Evolutionary conservation across 2,329 filamentous ascomycete species (phyloP).

Genomic region (Cryphonectria japonica): DNA sequence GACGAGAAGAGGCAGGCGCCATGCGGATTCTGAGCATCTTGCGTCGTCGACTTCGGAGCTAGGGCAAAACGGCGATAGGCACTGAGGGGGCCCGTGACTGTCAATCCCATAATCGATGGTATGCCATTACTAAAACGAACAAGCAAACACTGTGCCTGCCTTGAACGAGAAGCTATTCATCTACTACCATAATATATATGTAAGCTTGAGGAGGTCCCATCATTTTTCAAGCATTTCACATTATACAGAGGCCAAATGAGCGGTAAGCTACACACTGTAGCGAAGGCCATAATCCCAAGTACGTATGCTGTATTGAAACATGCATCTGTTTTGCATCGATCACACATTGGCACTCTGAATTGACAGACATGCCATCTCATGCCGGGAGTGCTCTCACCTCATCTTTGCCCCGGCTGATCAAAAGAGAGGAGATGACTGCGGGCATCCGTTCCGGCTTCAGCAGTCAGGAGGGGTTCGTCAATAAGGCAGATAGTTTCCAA

Average conservation of each 20-base stretch:
- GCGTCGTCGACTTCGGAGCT: not conserved
- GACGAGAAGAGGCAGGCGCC: not conserved
- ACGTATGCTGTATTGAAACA: not conserved
- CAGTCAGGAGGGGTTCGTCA: not conserved
- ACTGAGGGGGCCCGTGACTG: not conserved
- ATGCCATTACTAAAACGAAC: not conserved
- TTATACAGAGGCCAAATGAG: not conserved
- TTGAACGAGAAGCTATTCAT: not conserved
- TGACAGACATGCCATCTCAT: not conserved
- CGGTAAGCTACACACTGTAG: conserved; percentile 29
- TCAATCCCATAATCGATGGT: not conserved
- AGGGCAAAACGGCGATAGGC: not conserved
- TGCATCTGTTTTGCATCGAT: not conserved
- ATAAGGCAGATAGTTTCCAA: not conserved
- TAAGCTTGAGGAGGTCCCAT: not conserved
- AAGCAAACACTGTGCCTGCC: not conserved
- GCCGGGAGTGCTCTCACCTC: not conserved
- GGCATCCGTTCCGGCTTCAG: not conserved
- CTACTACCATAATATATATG: not conserved
- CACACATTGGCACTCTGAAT: conserved; percentile 15
- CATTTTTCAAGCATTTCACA: not conserved
- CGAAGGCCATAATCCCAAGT: conserved; percentile 4
- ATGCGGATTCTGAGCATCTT: not conserved
- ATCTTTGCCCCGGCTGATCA: conserved; percentile 6
- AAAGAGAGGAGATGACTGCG: conserved; percentile 2